These are phyloP conservation scores for Acanthamoeba royreba DNA, from an alignment of 208 protist species.

Conservation along the genomic window DNA sequence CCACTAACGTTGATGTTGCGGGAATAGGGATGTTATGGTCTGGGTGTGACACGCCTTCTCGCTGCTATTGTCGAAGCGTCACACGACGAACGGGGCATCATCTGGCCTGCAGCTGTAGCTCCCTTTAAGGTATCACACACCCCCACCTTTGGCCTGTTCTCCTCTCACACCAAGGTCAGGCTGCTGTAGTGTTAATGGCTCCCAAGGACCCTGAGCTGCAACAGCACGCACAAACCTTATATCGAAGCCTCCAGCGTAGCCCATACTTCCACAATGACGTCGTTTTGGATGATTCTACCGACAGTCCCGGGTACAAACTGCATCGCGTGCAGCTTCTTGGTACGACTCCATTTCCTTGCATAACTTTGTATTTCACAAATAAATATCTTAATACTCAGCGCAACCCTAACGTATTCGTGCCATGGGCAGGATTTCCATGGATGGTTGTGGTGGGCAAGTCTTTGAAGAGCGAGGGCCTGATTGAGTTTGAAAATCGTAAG, in stretches of 20 bases:
- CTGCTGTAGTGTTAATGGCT: background rate
- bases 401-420: too few species aligned
- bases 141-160: too few species aligned
- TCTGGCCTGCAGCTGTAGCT: constrained; percentile 39
- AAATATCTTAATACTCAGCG: too few species aligned
- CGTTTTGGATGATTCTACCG: background rate
- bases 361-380: too few species aligned
- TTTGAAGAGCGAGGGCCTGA: background rate
- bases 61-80: constrained; percentile 54
- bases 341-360: background rate
- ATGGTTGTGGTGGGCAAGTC: constrained; percentile 26
- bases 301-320: background rate
- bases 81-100: constrained; percentile 15
- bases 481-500: background rate
- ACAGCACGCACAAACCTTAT: background rate
- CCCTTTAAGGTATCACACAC: too few species aligned
- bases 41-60: constrained; percentile 57
- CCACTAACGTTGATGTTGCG: background rate
- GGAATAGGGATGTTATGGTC: constrained; percentile 79
- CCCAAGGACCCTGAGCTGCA: background rate
- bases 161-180: too few species aligned
- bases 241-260: background rate
- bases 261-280: background rate
- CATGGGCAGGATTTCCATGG: constrained; percentile 31
- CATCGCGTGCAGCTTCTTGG: background rate